Evolutionary conservation across 2,329 filamentous ascomycete genomes (phyloP).

Genomic region (Nectriaceae sp.): DNA sequence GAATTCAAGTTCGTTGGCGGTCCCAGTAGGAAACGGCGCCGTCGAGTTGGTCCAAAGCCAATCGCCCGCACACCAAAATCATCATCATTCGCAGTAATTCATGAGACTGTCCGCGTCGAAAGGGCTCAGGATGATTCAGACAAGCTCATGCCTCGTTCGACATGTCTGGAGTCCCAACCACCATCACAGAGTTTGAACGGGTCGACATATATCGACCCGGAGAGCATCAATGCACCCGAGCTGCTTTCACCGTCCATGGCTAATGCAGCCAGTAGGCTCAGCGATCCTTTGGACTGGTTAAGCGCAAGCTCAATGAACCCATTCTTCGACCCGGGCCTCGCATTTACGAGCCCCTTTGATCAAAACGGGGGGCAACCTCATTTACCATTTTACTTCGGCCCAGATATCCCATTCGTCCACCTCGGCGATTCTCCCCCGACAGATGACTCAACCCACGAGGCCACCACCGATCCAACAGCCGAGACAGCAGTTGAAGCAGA

Average conservation of each 20-base stretch:
- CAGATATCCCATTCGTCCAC: slow-evolving; percentile 6
- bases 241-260: not conserved
- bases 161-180: no score
- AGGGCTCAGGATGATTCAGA: no score
- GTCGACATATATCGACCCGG: no score
- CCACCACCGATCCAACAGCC: not conserved
- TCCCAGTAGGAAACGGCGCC: slow-evolving; percentile 21
- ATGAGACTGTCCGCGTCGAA: no score
- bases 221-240: no score
- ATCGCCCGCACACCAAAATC: not conserved
- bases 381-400: slow-evolving; percentile 9
- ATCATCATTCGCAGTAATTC: no score
- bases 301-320: slow-evolving; percentile 11
- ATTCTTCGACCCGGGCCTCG: slow-evolving; percentile 8
- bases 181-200: no score
- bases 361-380: slow-evolving; percentile 1
- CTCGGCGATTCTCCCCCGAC: slow-evolving; percentile 2
- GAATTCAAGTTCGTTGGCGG: slow-evolving; percentile 27
- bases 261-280: not conserved
- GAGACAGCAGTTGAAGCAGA: no score
- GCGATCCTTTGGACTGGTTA: slow-evolving; percentile 6
- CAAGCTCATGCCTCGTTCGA: no score
- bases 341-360: slow-evolving; percentile 3
- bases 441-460: slow-evolving; percentile 1
- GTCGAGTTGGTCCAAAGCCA: slow-evolving; percentile 1